Evolutionary conservation across 805 yeast species (phyloP).

Genomic region (Cyberlindnera lachancei): DNA sequence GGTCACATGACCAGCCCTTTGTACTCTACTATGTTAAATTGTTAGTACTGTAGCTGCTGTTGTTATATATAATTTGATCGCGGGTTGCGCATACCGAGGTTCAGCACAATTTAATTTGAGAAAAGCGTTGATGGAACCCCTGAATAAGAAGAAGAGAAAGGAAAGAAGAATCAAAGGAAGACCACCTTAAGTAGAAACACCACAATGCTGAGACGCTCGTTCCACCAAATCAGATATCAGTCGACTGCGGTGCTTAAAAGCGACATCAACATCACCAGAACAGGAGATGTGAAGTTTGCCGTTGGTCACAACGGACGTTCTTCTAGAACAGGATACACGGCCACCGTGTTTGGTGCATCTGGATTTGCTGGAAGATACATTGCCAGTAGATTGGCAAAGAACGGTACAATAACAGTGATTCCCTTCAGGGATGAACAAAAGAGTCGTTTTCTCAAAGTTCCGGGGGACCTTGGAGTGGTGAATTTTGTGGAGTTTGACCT

Average conservation of each 20-base stretch:
- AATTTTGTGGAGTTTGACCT: slow-evolving; percentile 78
- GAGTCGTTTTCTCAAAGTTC: slow-evolving; percentile 69
- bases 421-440: slow-evolving; percentile 81
- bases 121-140: no score
- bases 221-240: slow-evolving; percentile 14
- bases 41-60: no score
- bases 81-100: no score
- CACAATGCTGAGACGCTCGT: slow-evolving; percentile 2
- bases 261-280: slow-evolving; percentile 64
- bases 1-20: no score
- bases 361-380: slow-evolving; percentile 75
- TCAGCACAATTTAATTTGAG: no score
- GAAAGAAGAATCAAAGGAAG: no score
- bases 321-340: slow-evolving; percentile 82
- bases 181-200: no score
- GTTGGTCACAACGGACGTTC: slow-evolving; percentile 77
- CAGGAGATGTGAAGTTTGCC: slow-evolving; percentile 68
- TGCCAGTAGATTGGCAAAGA: slow-evolving; percentile 66
- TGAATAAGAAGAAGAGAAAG: no score
- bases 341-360: slow-evolving; percentile 78
- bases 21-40: no score
- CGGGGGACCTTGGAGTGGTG: slow-evolving; percentile 85
- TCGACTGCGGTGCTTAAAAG: slow-evolving; percentile 27
- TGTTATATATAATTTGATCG: no score
- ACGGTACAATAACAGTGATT: slow-evolving; percentile 69